Percentiles rank a stretch among this genome's conserved stretches.
Conservation (phyloP, 2,329 filamentous ascomycete genomes). For the Sclerotinia spermophila region DNA sequence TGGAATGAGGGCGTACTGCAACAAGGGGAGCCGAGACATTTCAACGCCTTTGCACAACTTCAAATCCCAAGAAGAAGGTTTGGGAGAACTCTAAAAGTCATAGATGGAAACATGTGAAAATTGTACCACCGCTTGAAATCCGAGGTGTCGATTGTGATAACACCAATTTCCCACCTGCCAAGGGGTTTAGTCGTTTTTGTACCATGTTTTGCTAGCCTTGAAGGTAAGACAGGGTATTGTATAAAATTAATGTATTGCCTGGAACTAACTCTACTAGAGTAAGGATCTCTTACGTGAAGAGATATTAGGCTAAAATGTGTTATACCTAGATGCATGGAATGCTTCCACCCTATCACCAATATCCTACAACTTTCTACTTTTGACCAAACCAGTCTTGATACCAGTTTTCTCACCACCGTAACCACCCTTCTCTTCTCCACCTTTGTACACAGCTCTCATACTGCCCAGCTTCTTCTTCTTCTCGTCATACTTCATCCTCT, state of each 20-base stretch:
- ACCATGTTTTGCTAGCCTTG: not conserved
- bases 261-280: not conserved
- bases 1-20: slow-evolving; percentile 6
- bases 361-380: slow-evolving; percentile 73
- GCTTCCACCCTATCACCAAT: not conserved
- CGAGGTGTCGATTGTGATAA: slow-evolving; percentile 1
- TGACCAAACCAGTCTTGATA: slow-evolving; percentile 91
- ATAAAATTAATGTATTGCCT: not conserved
- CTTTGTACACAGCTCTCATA: slow-evolving; percentile 81
- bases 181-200: not conserved
- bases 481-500: slow-evolving; percentile 91
- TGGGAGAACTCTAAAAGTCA: not conserved
- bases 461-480: slow-evolving; percentile 96
- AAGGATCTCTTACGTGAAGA: not conserved
- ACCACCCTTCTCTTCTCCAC: slow-evolving; percentile 76
- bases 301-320: not conserved
- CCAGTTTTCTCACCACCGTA: slow-evolving; percentile 91
- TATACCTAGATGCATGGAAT: not conserved
- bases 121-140: slow-evolving; percentile 4
- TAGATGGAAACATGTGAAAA: not conserved
- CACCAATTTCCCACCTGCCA: slow-evolving; percentile 4
- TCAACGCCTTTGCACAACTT: slow-evolving; percentile 9
- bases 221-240: not conserved
- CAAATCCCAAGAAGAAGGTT: not conserved
- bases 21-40: slow-evolving; percentile 10